Percentiles rank a stretch among this genome's conserved stretches.
Evolutionary conservation across 2,329 filamentous ascomycete species (phyloP).

Genomic region (Trichoderma sp.): DNA sequence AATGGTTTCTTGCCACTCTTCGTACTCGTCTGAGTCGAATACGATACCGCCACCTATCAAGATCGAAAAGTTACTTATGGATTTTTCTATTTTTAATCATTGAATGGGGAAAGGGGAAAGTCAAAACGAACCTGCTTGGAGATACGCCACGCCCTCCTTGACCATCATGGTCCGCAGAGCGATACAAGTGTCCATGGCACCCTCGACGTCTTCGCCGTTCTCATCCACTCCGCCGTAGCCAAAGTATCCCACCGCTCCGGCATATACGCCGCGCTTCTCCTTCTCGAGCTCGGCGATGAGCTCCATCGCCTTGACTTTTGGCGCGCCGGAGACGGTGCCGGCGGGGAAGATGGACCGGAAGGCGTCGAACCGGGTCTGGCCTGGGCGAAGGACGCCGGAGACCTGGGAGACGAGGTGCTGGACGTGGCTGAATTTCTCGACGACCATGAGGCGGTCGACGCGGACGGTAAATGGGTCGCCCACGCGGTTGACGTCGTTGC

Average conservation of each 20-base stretch:
- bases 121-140: slow-evolving; percentile 64
- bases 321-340: slow-evolving; percentile 90
- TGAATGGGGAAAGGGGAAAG: background rate
- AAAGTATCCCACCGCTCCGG: slow-evolving; percentile 95
- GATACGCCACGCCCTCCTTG: slow-evolving; percentile 86
- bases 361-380: slow-evolving; percentile 88
- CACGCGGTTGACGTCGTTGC: slow-evolving; percentile 95
- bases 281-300: slow-evolving; percentile 90
- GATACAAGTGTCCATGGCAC: slow-evolving; percentile 86
- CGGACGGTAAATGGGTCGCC: slow-evolving; percentile 86
- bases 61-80: slow-evolving; percentile 3
- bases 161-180: slow-evolving; percentile 88
- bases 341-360: slow-evolving; percentile 97
- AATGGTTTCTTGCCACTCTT: slow-evolving; percentile 90
- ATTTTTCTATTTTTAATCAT: background rate
- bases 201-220: slow-evolving; percentile 64
- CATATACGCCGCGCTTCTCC: slow-evolving; percentile 94
- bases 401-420: slow-evolving; percentile 97
- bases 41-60: slow-evolving; percentile 76
- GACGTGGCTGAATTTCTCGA: slow-evolving; percentile 92
- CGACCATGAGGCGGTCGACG: slow-evolving; percentile 91
- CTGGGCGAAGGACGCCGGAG: slow-evolving; percentile 79
- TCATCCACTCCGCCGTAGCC: slow-evolving; percentile 73
- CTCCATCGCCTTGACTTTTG: slow-evolving; percentile 96
- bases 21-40: slow-evolving; percentile 87